phyloP scores from a whole-genome alignment of 495 filamentous ascomycete genomes.

The Penicillium flavigenum region DNA sequence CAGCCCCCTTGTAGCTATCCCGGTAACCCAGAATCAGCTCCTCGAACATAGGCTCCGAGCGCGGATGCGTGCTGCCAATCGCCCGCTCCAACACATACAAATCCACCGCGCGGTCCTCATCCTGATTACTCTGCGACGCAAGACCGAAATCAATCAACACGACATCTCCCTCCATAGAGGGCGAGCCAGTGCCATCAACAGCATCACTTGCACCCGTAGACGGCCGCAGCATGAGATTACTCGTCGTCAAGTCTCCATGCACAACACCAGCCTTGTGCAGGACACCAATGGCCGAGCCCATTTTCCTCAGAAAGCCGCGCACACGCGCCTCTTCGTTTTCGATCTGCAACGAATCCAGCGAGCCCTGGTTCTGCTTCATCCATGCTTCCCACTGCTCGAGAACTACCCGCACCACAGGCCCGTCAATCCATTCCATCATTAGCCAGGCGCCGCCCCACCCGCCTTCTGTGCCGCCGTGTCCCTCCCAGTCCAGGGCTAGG shows the following conservation, averaged over 20 bases:
- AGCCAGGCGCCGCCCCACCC: constrained; percentile 73
- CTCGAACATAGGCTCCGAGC: constrained; percentile 73
- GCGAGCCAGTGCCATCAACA: constrained; percentile 29
- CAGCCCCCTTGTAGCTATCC: constrained; percentile 57
- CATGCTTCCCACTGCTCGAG: constrained; percentile 63
- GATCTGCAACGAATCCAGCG: constrained; percentile 26
- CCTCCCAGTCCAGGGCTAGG: constrained; percentile 69
- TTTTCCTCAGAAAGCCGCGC: constrained; percentile 62
- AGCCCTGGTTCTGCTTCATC: constrained; percentile 31
- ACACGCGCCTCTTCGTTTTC: constrained; percentile 46
- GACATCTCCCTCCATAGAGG: constrained; percentile 64
- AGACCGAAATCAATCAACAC: constrained; percentile 96
- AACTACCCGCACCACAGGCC: constrained; percentile 62
- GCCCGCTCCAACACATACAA: constrained; percentile 95
- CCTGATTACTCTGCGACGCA: constrained; percentile 73
- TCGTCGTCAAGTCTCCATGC: constrained; percentile 96
- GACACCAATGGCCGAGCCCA: constrained; percentile 72
- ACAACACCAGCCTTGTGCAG: constrained; percentile 81
- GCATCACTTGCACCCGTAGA: constrained; percentile 30
- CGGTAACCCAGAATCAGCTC: constrained; percentile 62
- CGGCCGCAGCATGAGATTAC: constrained; percentile 83
- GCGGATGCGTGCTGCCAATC: constrained; percentile 93
- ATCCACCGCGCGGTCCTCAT: constrained; percentile 95
- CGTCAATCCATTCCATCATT: constrained; percentile 86
- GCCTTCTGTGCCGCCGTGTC: constrained; percentile 26